Base-by-base conservation (phyloP, 2,329 filamentous ascomycete genomes). In the Stylonectria norvegica region DNA sequence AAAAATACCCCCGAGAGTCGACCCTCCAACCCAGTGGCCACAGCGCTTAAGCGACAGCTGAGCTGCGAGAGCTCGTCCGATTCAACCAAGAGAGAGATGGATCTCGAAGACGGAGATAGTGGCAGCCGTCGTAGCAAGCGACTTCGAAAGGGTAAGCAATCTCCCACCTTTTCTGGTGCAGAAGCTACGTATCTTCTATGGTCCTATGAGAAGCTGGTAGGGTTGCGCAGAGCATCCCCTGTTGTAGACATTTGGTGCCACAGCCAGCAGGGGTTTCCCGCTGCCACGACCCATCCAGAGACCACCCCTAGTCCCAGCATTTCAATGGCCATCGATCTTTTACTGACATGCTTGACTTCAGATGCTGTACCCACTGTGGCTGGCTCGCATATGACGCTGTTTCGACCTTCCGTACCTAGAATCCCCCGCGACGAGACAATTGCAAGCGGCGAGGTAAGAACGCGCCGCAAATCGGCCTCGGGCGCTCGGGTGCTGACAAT, bases 331-430 rank as follows among this genome's bases (percentile, higher is more conserved):
- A 12, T 32, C 39, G 29, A 19, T 15, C 17, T 31, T 20, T 42
- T 33, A 35, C 54, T 57, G 50, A 57, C 47, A 53, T 45, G 44
- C 43, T 40, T 17, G 39, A 32, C 42, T 45, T 34, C 48, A 60
- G 78, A 81, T 65, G 71, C 73, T 30, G 78, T 83, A 23, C 89
- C 91, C 30, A 95, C 88, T 22, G 89, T 98, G 52, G 89, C 89
- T 50, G 93, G 93, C 39, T 97, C 91, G 37, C 89, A 97, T 67
- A 97, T 97, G 89, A 93, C 88, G 46, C 80, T 91, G 57, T 89
- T 95, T 59, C 86, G 91, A 38, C 88, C 91, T 41, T 83, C 86
- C 18, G 83, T 83, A 12, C 87, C 84, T 14, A 78, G 80, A 48
- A 72, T 82, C 43, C 73, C 75, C 15, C 71, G 77, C 39, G 78